Base-by-base conservation (phyloP, 2,329 filamentous ascomycete genomes). In the Aspergillus pseudoterreus region DNA sequence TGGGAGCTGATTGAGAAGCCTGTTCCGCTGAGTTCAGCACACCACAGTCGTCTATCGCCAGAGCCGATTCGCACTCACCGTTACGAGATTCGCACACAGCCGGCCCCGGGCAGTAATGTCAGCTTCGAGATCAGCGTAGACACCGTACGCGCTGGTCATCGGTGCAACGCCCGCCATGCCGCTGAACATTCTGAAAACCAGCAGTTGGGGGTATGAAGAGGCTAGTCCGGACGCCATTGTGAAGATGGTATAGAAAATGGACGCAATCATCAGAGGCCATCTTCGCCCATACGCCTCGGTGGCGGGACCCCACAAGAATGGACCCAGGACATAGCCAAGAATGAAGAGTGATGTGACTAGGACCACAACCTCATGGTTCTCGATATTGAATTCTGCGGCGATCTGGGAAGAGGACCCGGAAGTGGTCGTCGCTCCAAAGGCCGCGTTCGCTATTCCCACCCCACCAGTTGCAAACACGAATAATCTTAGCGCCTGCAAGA, bases 191-290 rank as follows among this genome's bases (percentile, higher is more conserved):
- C 77, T 67, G 47, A 80, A 77, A 3, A 75, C 60, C 15, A 76
- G 56, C 15, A 76, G 56, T 2, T 69, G 65, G 0, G 65, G 55
- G 65, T 71, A 79, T 6, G 63, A 74, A 1, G 71, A 67, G 0
- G 72, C 69, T 8, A 78, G 51, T 0, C 75, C 75, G 47, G 72
- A 77, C 2, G 66, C 74, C 49, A 76, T 62, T 14, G 69, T 76
- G 58, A 72, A 77, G 3, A 70, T 55, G 45, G 65, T 73, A 50
- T 72, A 76, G 1, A 69, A 57, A 11, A 67, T n/a, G 56, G 83
- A 84, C 0, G 81, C 77, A 2, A 66, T 68, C 0, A 84, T 67
- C 57, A 84, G 57, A 4, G 75, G 69, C 1, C 60, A 59, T 53
- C 67, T 70, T 10, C 75, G 69, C 0, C 75, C 75, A 50, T 69